Conservation (phyloP, 176 grass and related monocot genomes). For the Paspalum notatum region DNA sequence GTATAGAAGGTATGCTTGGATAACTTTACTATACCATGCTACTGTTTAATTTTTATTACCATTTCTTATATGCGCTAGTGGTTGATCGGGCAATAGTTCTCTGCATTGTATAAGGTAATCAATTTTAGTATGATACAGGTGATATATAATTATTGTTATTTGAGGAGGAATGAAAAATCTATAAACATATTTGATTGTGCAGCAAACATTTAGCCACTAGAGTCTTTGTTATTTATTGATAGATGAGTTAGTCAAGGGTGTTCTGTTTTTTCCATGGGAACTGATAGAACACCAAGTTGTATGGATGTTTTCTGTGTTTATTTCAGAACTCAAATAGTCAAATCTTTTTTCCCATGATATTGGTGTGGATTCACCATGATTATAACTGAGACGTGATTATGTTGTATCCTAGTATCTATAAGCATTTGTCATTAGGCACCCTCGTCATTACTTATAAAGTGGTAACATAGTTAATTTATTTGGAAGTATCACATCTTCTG, state of each 20-base stretch:
- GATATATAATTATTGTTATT: constrained; percentile 11
- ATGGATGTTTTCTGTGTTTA: constrained; percentile 4
- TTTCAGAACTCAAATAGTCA: not conserved
- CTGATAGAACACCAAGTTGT: constrained; percentile 4
- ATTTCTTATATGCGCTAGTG: not conserved
- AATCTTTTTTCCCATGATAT: not conserved
- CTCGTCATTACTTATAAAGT: not conserved
- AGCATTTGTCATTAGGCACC: not conserved
- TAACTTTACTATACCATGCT: constrained; percentile 12
- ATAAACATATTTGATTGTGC: not conserved
- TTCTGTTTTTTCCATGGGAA: not conserved
- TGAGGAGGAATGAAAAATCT: not conserved
- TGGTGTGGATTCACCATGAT: not conserved
- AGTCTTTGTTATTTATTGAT: constrained; percentile 5
- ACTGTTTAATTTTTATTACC: not conserved
- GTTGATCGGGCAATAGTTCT: not conserved
- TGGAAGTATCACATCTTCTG: constrained; percentile 7
- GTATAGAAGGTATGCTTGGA: constrained; percentile 27
- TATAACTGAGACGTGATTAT: not conserved
- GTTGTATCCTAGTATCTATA: not conserved
- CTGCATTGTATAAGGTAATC: not conserved
- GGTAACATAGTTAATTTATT: not conserved
- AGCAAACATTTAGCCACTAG: not conserved
- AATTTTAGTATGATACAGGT: not conserved
- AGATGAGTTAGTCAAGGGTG: not conserved